These are phyloP conservation scores for Salix udensis DNA, from an alignment of 345 rosid genomes.

Conservation along the genomic window DNA sequence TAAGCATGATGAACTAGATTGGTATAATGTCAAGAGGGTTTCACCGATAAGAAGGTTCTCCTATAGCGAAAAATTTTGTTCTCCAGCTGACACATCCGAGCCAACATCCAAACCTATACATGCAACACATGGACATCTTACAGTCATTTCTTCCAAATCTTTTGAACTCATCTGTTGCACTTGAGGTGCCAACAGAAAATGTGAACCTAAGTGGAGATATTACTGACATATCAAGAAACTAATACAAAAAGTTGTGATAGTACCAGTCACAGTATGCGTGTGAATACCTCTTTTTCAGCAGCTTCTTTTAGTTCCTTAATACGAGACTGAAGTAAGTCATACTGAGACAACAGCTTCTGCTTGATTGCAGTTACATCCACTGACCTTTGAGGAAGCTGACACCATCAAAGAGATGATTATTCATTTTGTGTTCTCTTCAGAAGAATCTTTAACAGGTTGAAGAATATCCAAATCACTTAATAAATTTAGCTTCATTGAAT, in stretches of 20 bases:
- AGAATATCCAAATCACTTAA: background rate
- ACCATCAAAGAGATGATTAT: slow-evolving; percentile 16
- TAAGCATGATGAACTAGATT: background rate
- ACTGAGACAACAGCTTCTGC: slow-evolving; percentile 85
- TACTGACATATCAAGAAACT: background rate
- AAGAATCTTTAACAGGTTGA: background rate
- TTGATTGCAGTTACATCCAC: slow-evolving; percentile 62
- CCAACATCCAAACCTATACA: slow-evolving; percentile 87
- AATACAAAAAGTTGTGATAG: background rate
- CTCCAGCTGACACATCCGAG: slow-evolving; percentile 93
- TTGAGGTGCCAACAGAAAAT: background rate
- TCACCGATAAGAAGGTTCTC: slow-evolving; percentile 93
- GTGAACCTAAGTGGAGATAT: background rate
- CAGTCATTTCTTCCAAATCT: background rate
- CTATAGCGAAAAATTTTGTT: slow-evolving; percentile 91
- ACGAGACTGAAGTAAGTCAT: slow-evolving; percentile 80
- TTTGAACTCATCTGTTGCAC: background rate
- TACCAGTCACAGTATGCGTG: background rate
- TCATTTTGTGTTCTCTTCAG: background rate
- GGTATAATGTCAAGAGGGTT: slow-evolving; percentile 17
- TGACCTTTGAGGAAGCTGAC: slow-evolving; percentile 78
- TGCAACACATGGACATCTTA: slow-evolving; percentile 12
- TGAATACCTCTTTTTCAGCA: slow-evolving; percentile 75
- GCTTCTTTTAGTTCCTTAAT: slow-evolving; percentile 75
- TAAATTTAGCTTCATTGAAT: background rate